Conservation (phyloP, 192 early-diverging fungal species). For the Spizellomyces sp. region DNA sequence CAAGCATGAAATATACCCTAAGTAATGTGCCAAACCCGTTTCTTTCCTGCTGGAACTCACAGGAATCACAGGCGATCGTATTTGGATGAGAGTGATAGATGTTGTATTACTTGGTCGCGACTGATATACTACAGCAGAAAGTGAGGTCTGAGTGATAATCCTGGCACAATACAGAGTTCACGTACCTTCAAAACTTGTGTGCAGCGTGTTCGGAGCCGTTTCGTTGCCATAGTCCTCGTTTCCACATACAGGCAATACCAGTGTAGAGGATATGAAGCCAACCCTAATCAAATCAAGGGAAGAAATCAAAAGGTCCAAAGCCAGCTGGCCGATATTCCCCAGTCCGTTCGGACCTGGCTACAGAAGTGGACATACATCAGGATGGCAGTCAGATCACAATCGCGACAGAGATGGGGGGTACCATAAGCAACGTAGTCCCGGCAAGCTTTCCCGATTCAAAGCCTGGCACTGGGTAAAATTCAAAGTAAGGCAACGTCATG, state of each 20-base stretch:
- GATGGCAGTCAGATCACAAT: no score
- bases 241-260: slow-evolving; percentile 21
- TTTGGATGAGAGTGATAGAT: slow-evolving; percentile 6
- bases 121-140: slow-evolving; percentile 3
- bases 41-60: not conserved
- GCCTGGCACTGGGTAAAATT: no score
- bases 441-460: no score
- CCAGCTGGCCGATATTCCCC: slow-evolving; percentile 25
- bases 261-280: slow-evolving; percentile 12
- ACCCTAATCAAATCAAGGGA: slow-evolving; percentile 5
- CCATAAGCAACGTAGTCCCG: no score
- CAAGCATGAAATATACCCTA: not conserved
- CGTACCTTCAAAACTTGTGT: slow-evolving; percentile 31
- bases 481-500: no score
- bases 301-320: slow-evolving; percentile 27
- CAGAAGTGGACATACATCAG: not conserved
- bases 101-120: not conserved
- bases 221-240: slow-evolving; percentile 2
- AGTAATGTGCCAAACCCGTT: not conserved
- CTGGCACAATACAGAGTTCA: not conserved
- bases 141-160: not conserved
- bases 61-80: slow-evolving; percentile 17
- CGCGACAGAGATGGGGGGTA: no score
- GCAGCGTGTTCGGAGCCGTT: not conserved
- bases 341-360: slow-evolving; percentile 21